These are phyloP conservation scores for Blastosporella zonata DNA, from an alignment of 1,284 basidiomycete species.

Conservation along the genomic window DNA sequence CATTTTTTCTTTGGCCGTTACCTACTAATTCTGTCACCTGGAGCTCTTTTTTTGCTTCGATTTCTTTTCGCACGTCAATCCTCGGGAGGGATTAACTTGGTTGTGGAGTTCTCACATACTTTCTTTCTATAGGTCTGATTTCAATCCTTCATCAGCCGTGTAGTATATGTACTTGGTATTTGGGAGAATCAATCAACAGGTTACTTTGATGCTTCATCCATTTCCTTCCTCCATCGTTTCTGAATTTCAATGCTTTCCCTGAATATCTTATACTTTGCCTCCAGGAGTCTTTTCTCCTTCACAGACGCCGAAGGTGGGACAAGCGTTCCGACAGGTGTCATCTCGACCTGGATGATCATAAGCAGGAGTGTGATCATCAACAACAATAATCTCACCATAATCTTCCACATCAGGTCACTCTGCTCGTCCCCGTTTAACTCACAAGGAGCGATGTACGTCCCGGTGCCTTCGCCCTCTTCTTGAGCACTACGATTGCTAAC, in stretches of 20 bases:
- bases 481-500: constrained; percentile 28
- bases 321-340: constrained; percentile 84
- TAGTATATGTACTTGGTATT: background rate
- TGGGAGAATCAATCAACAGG: background rate
- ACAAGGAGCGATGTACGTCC: constrained; percentile 12
- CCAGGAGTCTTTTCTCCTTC: constrained; percentile 72
- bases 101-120: constrained; percentile 6
- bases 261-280: constrained; percentile 95
- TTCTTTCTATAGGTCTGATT: background rate
- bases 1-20: constrained; percentile 5
- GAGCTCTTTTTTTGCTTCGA: constrained; percentile 14
- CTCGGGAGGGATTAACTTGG: constrained; percentile 15
- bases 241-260: constrained; percentile 86
- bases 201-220: constrained; percentile 50
- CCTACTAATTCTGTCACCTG: constrained; percentile 13
- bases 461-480: constrained; percentile 21
- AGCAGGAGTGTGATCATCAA: background rate
- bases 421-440: constrained; percentile 47
- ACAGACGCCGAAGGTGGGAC: constrained; percentile 64
- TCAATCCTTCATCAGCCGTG: background rate
- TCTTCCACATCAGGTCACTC: constrained; percentile 79
- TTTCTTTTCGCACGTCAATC: constrained; percentile 14
- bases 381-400: constrained; percentile 73
- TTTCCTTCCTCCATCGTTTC: constrained; percentile 73
- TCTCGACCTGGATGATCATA: constrained; percentile 60